Evolutionary conservation across 2,329 filamentous ascomycete species (phyloP), one percentile per base, ranked within the genome.

Genomic region (Alternaria atra): DNA sequence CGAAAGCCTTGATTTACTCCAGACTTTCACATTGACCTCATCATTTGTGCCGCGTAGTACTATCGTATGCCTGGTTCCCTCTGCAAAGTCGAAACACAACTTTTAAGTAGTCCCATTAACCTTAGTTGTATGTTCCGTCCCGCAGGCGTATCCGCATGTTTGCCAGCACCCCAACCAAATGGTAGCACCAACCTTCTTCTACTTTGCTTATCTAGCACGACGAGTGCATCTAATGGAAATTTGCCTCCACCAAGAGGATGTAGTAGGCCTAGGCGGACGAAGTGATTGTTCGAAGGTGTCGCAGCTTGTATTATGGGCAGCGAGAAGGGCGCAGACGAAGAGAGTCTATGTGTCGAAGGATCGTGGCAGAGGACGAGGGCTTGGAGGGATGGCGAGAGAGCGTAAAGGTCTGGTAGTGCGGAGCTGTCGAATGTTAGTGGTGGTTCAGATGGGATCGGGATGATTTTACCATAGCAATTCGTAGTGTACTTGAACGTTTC

Each of bases 231-330:
- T 10, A 83, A 67, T 2, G 79, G 79, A 23, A 75, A 70, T 44
- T 80, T 78, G 2, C 81, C 81, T 54, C 80, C 80, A 40, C 81
- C 81, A 4, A 82, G 72, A 2, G 81, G 81, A 61, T 83, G 80
- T 25, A 82, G 67, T 6, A 83, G 71, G 7, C 81, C 81, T 17
- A 83, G 64, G 15, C 74, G 69, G 52, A 80, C 66, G 58, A 80
- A 79, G 55, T 78, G 77, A 52, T 79, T 80, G 46, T 75, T 69
- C 4, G 71, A 64, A 1, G 73, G 68, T 3, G 69, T 71, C 10
- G 74, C 66, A 8, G 75, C 76, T 58, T 76, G 75, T 46, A 78
- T 61, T 9, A 78, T 23, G 12, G 77, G 76, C 1, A 79, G 61
- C 37, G 71, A 74, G 34, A 73, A 70, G 5, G 73, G 50, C 7